Percentiles rank a stretch among this genome's conserved stretches.
These are phyloP conservation scores for Puya raimondii DNA, from an alignment of 176 grass and related monocot species.

Conservation along the genomic window DNA sequence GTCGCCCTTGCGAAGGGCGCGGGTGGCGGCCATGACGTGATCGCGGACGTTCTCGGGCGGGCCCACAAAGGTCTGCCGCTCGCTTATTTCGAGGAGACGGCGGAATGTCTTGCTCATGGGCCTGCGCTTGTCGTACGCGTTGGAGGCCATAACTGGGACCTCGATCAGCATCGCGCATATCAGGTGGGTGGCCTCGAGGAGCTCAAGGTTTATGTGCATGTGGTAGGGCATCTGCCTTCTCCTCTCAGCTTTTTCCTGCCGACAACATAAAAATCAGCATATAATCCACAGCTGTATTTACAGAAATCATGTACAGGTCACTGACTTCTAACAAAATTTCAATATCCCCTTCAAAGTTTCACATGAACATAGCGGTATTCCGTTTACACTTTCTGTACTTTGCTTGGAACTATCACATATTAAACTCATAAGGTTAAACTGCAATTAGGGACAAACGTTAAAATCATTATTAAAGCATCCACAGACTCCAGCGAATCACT, in stretches of 20 bases:
- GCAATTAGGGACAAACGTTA: no score
- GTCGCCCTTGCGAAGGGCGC: conserved; percentile 68
- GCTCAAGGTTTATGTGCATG: conserved; percentile 98
- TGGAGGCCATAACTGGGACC: conserved; percentile 80
- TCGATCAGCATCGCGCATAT: conserved; percentile 95
- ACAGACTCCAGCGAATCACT: no score
- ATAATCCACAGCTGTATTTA: no score
- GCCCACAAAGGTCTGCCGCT: conserved; percentile 85
- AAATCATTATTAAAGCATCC: no score
- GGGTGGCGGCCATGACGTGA: conserved; percentile 88
- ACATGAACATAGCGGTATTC: background rate
- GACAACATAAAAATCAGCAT: conserved; percentile 8
- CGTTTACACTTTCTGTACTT: no score
- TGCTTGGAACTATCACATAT: no score
- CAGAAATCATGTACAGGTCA: no score
- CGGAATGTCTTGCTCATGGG: conserved; percentile 84
- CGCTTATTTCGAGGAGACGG: conserved; percentile 83
- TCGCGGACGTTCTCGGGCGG: conserved; percentile 88
- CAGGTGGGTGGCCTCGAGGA: conserved; percentile 85
- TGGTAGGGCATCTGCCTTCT: conserved; percentile 96
- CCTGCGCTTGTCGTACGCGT: conserved; percentile 57
- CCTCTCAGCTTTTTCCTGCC: conserved; percentile 88
- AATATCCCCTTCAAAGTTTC: no score
- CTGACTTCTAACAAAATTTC: no score
- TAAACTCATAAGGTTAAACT: background rate